Base-by-base conservation (phyloP, 495 filamentous ascomycete genomes). In the Aspergillus sclerotiicarbonarius region DNA sequence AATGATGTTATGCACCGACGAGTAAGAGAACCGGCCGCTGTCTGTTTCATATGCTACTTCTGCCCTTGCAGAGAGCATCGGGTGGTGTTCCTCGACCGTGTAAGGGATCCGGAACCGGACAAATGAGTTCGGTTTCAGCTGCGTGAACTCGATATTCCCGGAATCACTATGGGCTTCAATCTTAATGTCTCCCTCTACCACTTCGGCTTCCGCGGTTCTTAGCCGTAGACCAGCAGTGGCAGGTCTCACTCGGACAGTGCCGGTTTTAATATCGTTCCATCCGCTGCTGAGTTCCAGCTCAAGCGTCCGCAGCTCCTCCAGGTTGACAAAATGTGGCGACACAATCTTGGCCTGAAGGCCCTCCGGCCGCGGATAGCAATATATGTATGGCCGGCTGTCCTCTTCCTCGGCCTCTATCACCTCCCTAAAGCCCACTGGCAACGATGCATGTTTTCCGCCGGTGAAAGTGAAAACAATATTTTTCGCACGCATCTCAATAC, bases 191-290 rank as follows among this genome's bases (percentile, higher is more conserved):
- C 82, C 80, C 43, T 81, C 76, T 3, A 86, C 69, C 31, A 87
- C 71, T 47, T 82, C 78, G 0, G 87, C 78, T 61, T 92, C 87
- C 35, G 84, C 82, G 44, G 88, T 92, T 55, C 91, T 83, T 13
- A 99, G 79, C 43, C 95, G 81, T 32, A 99, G 72, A 0, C 95
- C 95, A 21, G 92, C 94, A 3, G 95, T 93, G 4, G 88, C 91
- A 57, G 92, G 82, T 62, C 86, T 83, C 29, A 97, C 76, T 32
- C 86, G 85, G 52, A 99, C 68, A 56, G 88, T 87, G 35, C 85
- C 87, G 12, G 66, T 80, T 32, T 74, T 71, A 47, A 97, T 80
- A 4, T 88, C 71, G 65, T 98, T 96, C 79, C 86, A 86, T 25
- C 93, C 93, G 43, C 84, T 87, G 45, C 78, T 70, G 8, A 96